Percentiles rank a stretch among this genome's conserved stretches.
These are phyloP conservation scores for Metroxylon sagu DNA, from an alignment of 176 grass and related monocot genomes.

Conservation along the genomic window DNA sequence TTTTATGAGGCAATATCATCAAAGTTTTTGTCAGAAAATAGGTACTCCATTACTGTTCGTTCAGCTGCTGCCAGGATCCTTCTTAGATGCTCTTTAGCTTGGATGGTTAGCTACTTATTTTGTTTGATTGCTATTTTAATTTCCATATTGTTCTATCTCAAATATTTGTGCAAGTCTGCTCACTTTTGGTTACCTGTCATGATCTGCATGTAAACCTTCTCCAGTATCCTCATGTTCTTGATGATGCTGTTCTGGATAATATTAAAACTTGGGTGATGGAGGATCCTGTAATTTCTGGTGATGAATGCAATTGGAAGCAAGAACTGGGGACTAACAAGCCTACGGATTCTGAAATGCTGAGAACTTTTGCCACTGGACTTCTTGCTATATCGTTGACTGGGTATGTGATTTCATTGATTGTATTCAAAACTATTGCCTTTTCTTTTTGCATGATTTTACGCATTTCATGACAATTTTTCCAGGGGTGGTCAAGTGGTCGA, in stretches of 20 bases:
- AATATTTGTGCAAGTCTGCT: not conserved
- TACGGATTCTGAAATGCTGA: conserved; percentile 57
- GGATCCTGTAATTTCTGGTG: conserved; percentile 34
- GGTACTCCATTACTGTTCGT: conserved; percentile 37
- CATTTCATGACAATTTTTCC: conserved; percentile 1
- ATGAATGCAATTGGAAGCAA: conserved; percentile 51
- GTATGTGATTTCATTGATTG: conserved; percentile 21
- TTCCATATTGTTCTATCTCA: too few species aligned
- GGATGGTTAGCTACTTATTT: conserved; percentile 45
- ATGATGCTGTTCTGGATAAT: conserved; percentile 66
- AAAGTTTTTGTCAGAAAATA: conserved; percentile 62
- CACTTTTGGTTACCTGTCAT: not conserved
- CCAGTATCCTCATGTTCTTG: conserved; percentile 70
- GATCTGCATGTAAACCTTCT: not conserved
- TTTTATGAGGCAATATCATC: conserved; percentile 77
- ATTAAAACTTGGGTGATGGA: conserved; percentile 70
- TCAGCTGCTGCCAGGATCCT: conserved; percentile 72
- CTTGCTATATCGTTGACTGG: conserved; percentile 68
- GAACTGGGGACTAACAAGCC: conserved; percentile 53
- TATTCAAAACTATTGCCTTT: not conserved
- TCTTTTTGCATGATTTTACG: conserved; percentile 11
- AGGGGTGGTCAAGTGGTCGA: conserved; percentile 64
- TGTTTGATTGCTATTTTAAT: not conserved
- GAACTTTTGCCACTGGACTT: conserved; percentile 72
- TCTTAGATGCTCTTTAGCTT: conserved; percentile 61